Evolutionary conservation across 2,329 filamentous ascomycete genomes (phyloP).

Genomic region (Fusarium papillatum): DNA sequence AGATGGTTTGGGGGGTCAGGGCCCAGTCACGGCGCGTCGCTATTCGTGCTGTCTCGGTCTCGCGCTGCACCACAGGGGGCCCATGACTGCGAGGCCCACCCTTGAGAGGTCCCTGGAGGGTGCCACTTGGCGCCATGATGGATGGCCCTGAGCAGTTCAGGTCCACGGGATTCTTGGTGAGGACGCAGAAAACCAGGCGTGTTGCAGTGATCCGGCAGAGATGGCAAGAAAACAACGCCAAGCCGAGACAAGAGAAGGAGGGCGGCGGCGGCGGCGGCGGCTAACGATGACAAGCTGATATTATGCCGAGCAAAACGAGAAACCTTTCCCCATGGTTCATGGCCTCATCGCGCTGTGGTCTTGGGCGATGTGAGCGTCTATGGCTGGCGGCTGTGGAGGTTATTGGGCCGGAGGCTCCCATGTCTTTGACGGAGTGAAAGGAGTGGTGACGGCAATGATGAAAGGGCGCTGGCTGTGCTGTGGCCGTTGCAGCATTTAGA

Average conservation of each 20-base stretch:
- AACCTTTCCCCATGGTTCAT: not conserved
- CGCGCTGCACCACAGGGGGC: slow-evolving; percentile 14
- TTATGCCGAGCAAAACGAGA: slow-evolving; percentile 1
- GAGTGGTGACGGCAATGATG: slow-evolving; percentile 8
- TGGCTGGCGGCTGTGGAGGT: not conserved
- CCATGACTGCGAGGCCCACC: slow-evolving; percentile 15
- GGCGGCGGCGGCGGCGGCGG: not conserved
- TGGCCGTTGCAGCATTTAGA: not conserved
- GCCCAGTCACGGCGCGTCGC: slow-evolving; percentile 20
- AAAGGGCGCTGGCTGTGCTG: slow-evolving; percentile 2
- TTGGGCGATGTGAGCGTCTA: not conserved
- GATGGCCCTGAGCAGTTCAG: not conserved
- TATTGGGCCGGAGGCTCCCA: slow-evolving; percentile 2
- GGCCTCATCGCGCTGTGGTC: not conserved
- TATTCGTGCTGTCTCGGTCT: slow-evolving; percentile 12
- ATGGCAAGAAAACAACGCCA: slow-evolving; percentile 28
- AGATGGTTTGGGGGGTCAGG: slow-evolving; percentile 31
- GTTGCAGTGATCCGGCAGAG: slow-evolving; percentile 3
- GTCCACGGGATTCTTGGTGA: slow-evolving; percentile 5
- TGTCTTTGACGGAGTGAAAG: not conserved
- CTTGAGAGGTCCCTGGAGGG: slow-evolving; percentile 12
- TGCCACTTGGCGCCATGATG: slow-evolving; percentile 24
- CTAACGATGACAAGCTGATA: slow-evolving; percentile 14
- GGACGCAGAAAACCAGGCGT: not conserved
- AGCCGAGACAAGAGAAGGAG: slow-evolving; percentile 20